Evolutionary conservation across 2,329 filamentous ascomycete species (phyloP), one percentile per base, ranked within the genome.

Genomic region (Mycosphaerella sp.): DNA sequence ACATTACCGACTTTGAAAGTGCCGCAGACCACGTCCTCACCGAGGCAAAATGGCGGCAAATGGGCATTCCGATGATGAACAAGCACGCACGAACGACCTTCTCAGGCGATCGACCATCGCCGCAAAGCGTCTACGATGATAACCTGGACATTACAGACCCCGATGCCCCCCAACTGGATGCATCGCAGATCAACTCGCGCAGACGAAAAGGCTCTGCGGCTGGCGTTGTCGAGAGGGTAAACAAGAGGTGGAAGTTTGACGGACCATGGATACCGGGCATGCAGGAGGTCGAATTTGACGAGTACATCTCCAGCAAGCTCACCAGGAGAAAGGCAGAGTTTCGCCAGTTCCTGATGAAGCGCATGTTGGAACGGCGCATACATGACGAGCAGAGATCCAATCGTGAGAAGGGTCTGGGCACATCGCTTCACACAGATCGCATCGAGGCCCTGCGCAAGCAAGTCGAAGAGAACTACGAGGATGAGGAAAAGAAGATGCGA

Each of bases 1-100:
- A 89, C 67, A 79, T 96, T 60, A 95, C 90, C 65, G 89, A 96
- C 65, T 97, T 89, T 70, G 78, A 82, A 57, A 89, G 87, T 34
- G 86, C 89, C 0, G 80, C 84, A 50, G 88, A 95, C 68, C 88
- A 95, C 70, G 80, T 84, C 45, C 73, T 89, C 60, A 89, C 88
- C 6, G 74, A 94, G 50, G 76, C 82, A 65, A 97, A 96, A 74
- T 96, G 86, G 73, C 85, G 89, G 66, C 87, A 95, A 68, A 76
- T 96, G 67, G 78, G 81, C 52, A 71, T 95, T 48, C 82, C 87
- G 5, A 73, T 95, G 53, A 79, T 83, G 14, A 74, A 81, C 21
- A 67, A 67, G 21, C 59, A 63, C 30, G 43, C 49, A 9, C 60
- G 55, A 44, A 45, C 61, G 57, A 51, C 30, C 18, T 60, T 54